Conservation (phyloP, 2,329 filamentous ascomycete genomes). For the Aureobasidium sp. region DNA sequence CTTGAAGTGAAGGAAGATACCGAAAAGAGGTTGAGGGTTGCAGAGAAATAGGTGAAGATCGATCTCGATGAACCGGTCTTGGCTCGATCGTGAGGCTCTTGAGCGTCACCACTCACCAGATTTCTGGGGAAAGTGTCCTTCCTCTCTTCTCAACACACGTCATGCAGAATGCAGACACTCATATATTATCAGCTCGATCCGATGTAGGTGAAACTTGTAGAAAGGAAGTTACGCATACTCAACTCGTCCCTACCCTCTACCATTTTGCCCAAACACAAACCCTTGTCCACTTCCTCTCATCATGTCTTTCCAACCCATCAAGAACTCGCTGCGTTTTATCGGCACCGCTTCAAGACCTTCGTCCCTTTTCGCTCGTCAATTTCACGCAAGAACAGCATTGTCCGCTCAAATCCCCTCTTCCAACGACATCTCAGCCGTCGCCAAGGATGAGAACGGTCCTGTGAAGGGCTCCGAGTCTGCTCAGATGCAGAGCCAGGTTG, state of each 20-base stretch:
- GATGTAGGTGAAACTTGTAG: neutral
- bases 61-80: neutral
- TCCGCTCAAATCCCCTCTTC: conserved; percentile 12
- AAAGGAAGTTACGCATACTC: neutral
- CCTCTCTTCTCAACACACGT: neutral
- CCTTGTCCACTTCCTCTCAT: neutral
- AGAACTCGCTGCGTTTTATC: neutral
- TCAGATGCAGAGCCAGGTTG: conserved; percentile 27
- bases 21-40: neutral
- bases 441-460: conserved; percentile 25
- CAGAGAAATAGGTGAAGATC: neutral
- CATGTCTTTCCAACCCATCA: conserved; percentile 4
- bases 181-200: neutral
- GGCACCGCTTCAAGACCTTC: conserved; percentile 2
- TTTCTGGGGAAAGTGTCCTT: neutral
- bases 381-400: conserved; percentile 6
- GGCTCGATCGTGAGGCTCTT: conserved; percentile 8
- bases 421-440: conserved; percentile 25
- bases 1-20: neutral
- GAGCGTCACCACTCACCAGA: neutral
- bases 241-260: neutral
- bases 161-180: neutral
- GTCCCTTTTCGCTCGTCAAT: neutral
- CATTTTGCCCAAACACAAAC: neutral
- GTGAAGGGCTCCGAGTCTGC: conserved; percentile 24